phyloP scores from a whole-genome alignment of 2,329 filamentous ascomycete species.

The Fusarium equiseti region DNA sequence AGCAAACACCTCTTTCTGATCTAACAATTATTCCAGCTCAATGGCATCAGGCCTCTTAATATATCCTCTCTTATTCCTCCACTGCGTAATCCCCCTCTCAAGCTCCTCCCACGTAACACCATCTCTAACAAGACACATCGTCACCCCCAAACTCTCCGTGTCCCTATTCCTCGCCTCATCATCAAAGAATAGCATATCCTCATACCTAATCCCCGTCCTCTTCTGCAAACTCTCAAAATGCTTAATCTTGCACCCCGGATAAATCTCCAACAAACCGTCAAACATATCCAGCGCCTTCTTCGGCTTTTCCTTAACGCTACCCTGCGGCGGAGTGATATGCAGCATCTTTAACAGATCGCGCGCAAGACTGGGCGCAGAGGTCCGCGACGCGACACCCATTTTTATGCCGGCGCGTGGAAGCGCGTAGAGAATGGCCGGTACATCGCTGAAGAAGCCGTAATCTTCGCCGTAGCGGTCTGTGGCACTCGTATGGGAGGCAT shows the following conservation, averaged over 20 bases:
- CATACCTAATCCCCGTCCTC: conserved; percentile 76
- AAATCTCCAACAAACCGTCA: conserved; percentile 72
- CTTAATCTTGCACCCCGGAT: conserved; percentile 83
- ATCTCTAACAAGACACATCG: conserved; percentile 84
- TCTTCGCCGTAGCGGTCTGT: conserved; percentile 72
- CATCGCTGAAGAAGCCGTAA: conserved; percentile 78
- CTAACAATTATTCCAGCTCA: conserved; percentile 19
- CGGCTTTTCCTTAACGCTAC: conserved; percentile 49
- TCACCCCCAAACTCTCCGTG: conserved; percentile 81
- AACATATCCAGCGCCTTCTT: conserved; percentile 69
- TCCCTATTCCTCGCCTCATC: conserved; percentile 90
- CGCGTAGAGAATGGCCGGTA: conserved; percentile 74
- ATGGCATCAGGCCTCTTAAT: conserved; percentile 19
- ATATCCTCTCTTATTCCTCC: conserved; percentile 78
- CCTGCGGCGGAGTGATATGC: conserved; percentile 57
- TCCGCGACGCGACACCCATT: conserved; percentile 84
- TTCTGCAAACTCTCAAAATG: conserved; percentile 83
- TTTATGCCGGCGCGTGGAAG: conserved; percentile 61
- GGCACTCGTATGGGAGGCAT: conserved; percentile 57
- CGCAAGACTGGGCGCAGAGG: conserved; percentile 81
- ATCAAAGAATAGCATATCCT: conserved; percentile 96
- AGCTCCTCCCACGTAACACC: conserved; percentile 83
- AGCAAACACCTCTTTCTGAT: background rate
- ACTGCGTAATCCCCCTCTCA: conserved; percentile 82
- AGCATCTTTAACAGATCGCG: conserved; percentile 83